phyloP scores from a whole-genome alignment of 1,284 basidiomycete genomes.

The Peniophora sp. region DNA sequence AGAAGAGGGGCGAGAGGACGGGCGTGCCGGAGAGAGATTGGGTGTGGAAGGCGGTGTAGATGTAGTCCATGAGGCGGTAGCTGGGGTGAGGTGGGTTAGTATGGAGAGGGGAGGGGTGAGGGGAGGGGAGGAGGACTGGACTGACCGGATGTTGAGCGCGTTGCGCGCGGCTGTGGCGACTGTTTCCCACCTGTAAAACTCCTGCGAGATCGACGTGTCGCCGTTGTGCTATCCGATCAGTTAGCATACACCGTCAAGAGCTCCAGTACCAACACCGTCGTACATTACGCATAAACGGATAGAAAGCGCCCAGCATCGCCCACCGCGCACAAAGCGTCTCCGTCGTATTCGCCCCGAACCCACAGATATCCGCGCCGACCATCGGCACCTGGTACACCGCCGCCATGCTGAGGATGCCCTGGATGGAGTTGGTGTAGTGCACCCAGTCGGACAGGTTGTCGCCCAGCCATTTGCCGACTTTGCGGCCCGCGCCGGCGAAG shows the following conservation, averaged over 20 bases:
- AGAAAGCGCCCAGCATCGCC: constrained; percentile 63
- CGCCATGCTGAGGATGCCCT: constrained; percentile 57
- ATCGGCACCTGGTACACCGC: constrained; percentile 59
- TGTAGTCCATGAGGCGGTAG: constrained; percentile 63
- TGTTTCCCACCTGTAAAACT: constrained; percentile 59
- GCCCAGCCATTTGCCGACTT: constrained; percentile 66
- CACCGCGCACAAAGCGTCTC: constrained; percentile 59
- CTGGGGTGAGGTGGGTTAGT: constrained; percentile 21
- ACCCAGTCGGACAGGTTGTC: constrained; percentile 54
- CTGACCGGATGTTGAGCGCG: constrained; percentile 50
- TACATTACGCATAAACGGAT: constrained; percentile 66
- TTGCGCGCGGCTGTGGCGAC: constrained; percentile 54
- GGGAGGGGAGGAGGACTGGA: background rate
- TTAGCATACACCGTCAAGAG: background rate
- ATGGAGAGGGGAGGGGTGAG: background rate
- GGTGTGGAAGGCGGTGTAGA: constrained; percentile 64
- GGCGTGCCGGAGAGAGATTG: constrained; percentile 54
- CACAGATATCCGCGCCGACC: constrained; percentile 65
- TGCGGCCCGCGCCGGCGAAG: constrained; percentile 57
- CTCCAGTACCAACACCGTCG: constrained; percentile 13
- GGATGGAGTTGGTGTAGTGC: constrained; percentile 51
- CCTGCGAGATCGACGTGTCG: constrained; percentile 47
- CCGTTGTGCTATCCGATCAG: constrained; percentile 39
- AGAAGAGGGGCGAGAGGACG: constrained; percentile 54
- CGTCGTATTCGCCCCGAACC: constrained; percentile 52